Base-by-base conservation (phyloP, 345 rosid genomes). In the Sonneratia alba region DNA sequence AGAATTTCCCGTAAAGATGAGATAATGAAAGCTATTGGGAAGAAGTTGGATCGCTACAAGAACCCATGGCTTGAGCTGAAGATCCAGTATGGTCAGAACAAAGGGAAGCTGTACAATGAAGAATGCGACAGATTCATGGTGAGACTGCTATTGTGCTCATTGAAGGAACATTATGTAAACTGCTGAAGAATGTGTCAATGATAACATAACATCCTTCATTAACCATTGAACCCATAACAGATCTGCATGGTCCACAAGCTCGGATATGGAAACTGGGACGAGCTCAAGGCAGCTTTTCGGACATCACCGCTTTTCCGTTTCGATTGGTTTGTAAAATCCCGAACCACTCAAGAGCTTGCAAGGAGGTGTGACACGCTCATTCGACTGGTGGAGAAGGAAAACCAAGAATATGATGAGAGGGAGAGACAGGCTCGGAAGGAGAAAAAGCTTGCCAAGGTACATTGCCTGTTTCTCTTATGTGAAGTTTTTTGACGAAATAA, bases 231-330 rank as follows among this genome's bases (percentile, higher is more conserved):
- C 38, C 37, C 36, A 62, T 51, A 11, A 59, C 88, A 92, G 99
- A 87, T 92, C 77, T 92, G 99, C 90, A 95, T 88, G 98, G 88
- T 95, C 74, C 98, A 92, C 87, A 87, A 90, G 78, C 96, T 95
- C 81, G 98, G 99, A 8, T 92, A 95, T 79, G 99, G 99, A 72
- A 92, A 95, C 69, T 95, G 99, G 98, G 99, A 95, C 70, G 99
- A 95, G 77, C 88, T 95, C 71, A 95, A 95, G 85, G 84, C 91
- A 1, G 96, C 89, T 61, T 92, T 95, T 78, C 87, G 92, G 48
- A 95, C 93, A 14, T 90, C 98, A 3, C 79, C 94, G 21, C 70
- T 86, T 77, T 95, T 95, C 73, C 90, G 89, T 48, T 95, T 95
- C 83, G 99, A 95, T 80, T 92, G 99, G 99, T 95, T 85, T 80